Conservation (phyloP, 441 rosid genomes). For the Manihot esculenta region DNA sequence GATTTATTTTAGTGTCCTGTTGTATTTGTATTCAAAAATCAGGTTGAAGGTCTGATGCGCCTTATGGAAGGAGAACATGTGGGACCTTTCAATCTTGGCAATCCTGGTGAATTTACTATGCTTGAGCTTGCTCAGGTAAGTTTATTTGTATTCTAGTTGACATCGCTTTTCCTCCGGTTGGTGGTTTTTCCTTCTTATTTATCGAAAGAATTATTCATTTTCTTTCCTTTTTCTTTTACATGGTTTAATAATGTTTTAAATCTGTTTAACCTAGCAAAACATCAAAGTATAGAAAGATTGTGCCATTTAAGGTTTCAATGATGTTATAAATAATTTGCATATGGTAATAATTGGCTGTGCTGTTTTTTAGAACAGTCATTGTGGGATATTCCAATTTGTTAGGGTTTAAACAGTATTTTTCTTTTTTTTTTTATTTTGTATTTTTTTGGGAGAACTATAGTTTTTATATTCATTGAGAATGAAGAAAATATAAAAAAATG, state of each 20-base stretch:
- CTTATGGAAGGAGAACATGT: slow-evolving; percentile 97
- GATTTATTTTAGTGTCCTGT: slow-evolving; percentile 6
- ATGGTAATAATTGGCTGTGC: not conserved
- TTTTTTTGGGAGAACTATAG: not conserved
- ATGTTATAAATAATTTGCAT: not conserved
- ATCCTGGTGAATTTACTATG: slow-evolving; percentile 99
- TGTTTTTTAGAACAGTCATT: not conserved
- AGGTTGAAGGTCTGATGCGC: slow-evolving; percentile 97
- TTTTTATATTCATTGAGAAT: too few species aligned
- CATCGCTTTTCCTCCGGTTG: not conserved
- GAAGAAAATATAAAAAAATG: too few species aligned
- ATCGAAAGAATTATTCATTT: not conserved
- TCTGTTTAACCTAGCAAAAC: too few species aligned
- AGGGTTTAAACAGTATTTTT: not conserved
- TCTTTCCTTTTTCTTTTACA: not conserved
- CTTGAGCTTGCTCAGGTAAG: slow-evolving; percentile 83
- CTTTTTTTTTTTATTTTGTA: not conserved
- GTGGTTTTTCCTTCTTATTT: not conserved
- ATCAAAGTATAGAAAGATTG: not conserved
- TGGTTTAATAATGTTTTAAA: not conserved
- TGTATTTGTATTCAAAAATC: slow-evolving; percentile 16
- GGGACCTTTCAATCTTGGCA: slow-evolving; percentile 95
- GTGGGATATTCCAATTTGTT: not conserved
- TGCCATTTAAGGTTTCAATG: not conserved
- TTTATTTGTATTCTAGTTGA: not conserved